These are phyloP conservation scores for Plasmodium cynomolgi DNA, from an alignment of 169 alveolate species.

Conservation along the genomic window DNA sequence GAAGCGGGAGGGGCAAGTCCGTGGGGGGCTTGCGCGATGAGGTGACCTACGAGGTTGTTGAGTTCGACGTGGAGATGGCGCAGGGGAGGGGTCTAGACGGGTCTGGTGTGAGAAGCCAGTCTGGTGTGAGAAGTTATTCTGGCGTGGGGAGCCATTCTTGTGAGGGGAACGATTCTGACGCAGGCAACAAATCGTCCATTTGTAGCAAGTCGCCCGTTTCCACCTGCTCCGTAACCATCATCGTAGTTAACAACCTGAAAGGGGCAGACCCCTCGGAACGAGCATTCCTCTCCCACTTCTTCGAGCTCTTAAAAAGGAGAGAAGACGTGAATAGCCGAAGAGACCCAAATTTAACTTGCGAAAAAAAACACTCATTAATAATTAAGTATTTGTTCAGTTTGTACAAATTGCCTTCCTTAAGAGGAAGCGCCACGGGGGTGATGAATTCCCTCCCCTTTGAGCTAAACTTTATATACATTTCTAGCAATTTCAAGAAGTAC, in stretches of 20 bases:
- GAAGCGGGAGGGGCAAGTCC: background rate
- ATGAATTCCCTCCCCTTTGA: conserved; percentile 14
- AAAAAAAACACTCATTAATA: background rate
- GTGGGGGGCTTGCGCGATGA: background rate
- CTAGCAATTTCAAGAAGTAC: conserved; percentile 17
- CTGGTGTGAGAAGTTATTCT: background rate
- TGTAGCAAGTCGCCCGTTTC: background rate
- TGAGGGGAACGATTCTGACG: too few relatives aligned
- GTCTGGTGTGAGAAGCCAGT: background rate
- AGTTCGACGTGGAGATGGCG: background rate
- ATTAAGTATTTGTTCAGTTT: conserved; percentile 28
- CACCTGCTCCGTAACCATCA: conserved; percentile 4
- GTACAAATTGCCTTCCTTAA: background rate
- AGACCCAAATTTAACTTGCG: background rate
- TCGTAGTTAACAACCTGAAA: conserved; percentile 18
- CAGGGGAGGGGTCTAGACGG: background rate
- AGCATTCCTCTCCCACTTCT: conserved; percentile 10
- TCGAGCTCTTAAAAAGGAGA: conserved; percentile 12
- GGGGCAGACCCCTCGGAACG: background rate
- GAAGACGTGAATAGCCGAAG: background rate
- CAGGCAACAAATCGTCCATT: background rate
- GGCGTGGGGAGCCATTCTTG: background rate
- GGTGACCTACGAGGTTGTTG: background rate
- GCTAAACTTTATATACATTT: conserved; percentile 23
- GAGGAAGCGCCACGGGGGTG: background rate